These are phyloP conservation scores for Cenchrus americanus DNA, from an alignment of 176 grass and related monocot species.

Conservation along the genomic window DNA sequence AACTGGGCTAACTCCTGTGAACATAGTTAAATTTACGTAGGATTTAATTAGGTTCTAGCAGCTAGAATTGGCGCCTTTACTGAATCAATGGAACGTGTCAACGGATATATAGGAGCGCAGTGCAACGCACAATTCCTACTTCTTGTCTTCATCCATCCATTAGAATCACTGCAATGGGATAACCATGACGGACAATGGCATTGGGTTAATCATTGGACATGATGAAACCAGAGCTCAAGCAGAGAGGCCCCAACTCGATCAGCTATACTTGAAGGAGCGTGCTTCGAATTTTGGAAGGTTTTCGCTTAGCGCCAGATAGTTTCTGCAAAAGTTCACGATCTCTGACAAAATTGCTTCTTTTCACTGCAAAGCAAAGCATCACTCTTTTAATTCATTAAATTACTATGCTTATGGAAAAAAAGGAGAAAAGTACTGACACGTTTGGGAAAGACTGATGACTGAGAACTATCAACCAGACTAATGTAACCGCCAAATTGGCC, in stretches of 20 bases:
- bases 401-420: too few species aligned
- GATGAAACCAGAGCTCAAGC: background rate
- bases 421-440: too few species aligned
- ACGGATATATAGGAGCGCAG: slow-evolving; percentile 36
- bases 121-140: background rate
- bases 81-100: background rate
- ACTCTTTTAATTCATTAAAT: too few species aligned
- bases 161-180: slow-evolving; percentile 19
- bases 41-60: slow-evolving; percentile 16
- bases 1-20: slow-evolving; percentile 40
- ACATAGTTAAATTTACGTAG: slow-evolving; percentile 27
- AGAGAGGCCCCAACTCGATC: background rate
- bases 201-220: slow-evolving; percentile 10
- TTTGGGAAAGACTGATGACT: too few species aligned
- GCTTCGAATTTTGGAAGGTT: too few species aligned
- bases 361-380: too few species aligned
- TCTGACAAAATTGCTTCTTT: too few species aligned
- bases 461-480: too few species aligned
- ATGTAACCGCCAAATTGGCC: too few species aligned
- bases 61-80: slow-evolving; percentile 1
- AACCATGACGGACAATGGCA: background rate
- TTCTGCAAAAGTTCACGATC: too few species aligned
- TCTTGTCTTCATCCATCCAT: slow-evolving; percentile 32
- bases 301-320: too few species aligned
- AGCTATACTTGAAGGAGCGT: background rate